A percentile compares a stretch with the other conserved stretches of the same genome.
Evolutionary conservation across 2,329 filamentous ascomycete species (phyloP).

Genomic region (Plectosphaerella plurivora): DNA sequence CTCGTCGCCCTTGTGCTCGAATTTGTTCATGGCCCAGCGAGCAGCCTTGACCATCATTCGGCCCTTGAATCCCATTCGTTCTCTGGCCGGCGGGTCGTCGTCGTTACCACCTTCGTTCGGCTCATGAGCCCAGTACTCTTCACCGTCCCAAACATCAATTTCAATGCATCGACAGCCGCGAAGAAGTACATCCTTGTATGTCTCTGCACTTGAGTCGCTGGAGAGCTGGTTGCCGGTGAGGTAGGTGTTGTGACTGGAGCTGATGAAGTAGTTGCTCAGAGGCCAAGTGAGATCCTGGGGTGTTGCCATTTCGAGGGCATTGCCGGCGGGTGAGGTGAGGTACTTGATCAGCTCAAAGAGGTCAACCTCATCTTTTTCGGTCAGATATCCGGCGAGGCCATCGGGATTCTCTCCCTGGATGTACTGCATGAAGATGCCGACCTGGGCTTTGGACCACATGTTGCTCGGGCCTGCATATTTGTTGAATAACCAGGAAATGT

Average conservation of each 20-base stretch:
- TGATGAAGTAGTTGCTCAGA: slow-evolving; percentile 86
- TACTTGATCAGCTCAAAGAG: slow-evolving; percentile 45
- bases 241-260: slow-evolving; percentile 92
- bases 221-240: slow-evolving; percentile 82
- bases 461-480: slow-evolving; percentile 32
- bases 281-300: slow-evolving; percentile 63
- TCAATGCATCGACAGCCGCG: slow-evolving; percentile 88
- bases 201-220: slow-evolving; percentile 79
- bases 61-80: not conserved
- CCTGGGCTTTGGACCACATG: slow-evolving; percentile 40
- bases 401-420: slow-evolving; percentile 36
- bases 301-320: slow-evolving; percentile 32
- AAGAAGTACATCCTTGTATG: slow-evolving; percentile 78
- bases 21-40: slow-evolving; percentile 4
- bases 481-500: slow-evolving; percentile 42
- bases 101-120: not conserved
- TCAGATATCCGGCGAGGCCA: slow-evolving; percentile 10
- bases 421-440: slow-evolving; percentile 38
- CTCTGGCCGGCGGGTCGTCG: not conserved
- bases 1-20: not conserved
- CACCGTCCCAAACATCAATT: slow-evolving; percentile 91
- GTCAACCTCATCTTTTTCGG: slow-evolving; percentile 31
- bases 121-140: slow-evolving; percentile 43
- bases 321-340: slow-evolving; percentile 45
- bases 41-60: slow-evolving; percentile 1